phyloP scores from a whole-genome alignment of 805 yeast genomes.

The Candida multigemmis region DNA sequence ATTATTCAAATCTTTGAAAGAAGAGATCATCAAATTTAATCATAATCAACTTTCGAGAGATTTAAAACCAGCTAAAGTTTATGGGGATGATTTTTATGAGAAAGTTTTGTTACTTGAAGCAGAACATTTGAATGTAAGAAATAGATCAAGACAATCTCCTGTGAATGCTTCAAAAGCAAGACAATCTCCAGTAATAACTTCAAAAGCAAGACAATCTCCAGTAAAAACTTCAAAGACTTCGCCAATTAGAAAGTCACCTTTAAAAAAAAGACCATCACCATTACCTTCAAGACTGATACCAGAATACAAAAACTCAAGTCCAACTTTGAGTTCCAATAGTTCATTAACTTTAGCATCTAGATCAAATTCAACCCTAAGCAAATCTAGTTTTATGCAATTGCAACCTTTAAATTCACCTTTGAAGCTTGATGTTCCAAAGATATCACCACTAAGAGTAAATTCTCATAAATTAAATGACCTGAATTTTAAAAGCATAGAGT shows the following conservation, averaged over 20 bases:
- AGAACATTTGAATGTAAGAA: conserved; percentile 6
- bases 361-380: conserved; percentile 1
- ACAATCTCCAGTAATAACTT: no score
- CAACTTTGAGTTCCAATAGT: neutral
- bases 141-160: no score
- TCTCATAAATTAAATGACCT: no score
- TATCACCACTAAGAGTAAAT: no score
- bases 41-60: conserved; percentile 11
- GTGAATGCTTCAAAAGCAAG: no score
- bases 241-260: conserved; percentile 5
- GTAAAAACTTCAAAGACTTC: conserved; percentile 1
- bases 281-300: conserved; percentile 4
- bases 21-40: conserved; percentile 42
- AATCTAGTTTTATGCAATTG: conserved; percentile 5
- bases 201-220: conserved; percentile 1
- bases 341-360: neutral
- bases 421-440: no score
- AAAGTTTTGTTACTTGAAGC: conserved; percentile 23
- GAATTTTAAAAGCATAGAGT: no score
- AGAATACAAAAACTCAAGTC: neutral
- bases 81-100: conserved; percentile 41
- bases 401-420: conserved; percentile 11
- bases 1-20: conserved; percentile 42
- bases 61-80: conserved; percentile 19
- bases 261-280: conserved; percentile 4